Base-by-base conservation (phyloP, 768 basidiomycete genomes). In the Leucocoprinus birnbaumii region DNA sequence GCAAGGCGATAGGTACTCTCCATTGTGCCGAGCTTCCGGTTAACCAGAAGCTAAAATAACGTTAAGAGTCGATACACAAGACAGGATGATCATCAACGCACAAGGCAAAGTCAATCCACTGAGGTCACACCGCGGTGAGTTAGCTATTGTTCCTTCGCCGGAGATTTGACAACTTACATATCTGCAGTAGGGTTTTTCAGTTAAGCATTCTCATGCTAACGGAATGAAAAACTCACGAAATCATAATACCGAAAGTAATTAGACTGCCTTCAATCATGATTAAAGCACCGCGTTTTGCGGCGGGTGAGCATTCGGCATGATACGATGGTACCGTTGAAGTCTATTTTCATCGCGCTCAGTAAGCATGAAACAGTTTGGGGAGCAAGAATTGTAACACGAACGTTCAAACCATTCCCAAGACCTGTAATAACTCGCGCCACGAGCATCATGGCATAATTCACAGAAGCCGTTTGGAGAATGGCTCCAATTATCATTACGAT, bases 31-130 rank as follows among this genome's bases (percentile, higher is more conserved):
- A 79, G 3, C 78, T 79, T 8, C 63, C 70, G 38, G 69, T 70
- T 5, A 72, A 72, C 78, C 76, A 85, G 65, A 77, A 83, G 26
- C 80, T 82, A 51, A 26, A 40, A 13, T 24, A 51, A 6, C n/a
- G 40, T 31, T 58, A 10, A 59, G 49, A 35, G 22, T 37, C 6
- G 51, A 25, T 11, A 8, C 13, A 3, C 18, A n/a, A 41, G 14
- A 34, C 25, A 31, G n/a, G 44, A n/a, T 24, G n/a, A 4, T n/a
- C 13, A 49, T 22, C 3, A 7, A 66, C 76, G 27, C 65, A 83
- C 80, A 84, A 67, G 19, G 80, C 83, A 51, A 86, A 83, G 61
- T 84, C 83, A 58, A 85, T 71, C 85, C 85, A 85, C 79, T 83
- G 45, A 55, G 13, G 21, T n/a, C 25, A 11, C 13, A 24, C 14